Percentiles rank a stretch among this genome's conserved stretches.
phyloP scores from a whole-genome alignment of 331 rosid genomes.

The Telfairia occidentalis region DNA sequence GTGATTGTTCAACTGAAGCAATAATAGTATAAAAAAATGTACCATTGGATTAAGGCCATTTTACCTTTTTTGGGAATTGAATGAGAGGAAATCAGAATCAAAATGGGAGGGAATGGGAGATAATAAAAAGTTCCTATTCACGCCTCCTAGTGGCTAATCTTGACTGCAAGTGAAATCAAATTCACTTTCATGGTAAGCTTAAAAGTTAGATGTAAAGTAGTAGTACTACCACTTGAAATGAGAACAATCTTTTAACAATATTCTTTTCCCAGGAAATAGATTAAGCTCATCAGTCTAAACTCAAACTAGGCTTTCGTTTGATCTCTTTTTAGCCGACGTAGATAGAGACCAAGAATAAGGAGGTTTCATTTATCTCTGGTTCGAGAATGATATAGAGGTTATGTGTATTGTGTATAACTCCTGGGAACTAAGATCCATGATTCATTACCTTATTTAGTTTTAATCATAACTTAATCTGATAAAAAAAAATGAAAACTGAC shows the following conservation, averaged over 20 bases:
- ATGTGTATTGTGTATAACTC: no score
- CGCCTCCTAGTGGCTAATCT: not conserved
- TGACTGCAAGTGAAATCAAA: not conserved
- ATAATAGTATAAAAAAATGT: no score
- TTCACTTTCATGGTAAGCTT: not conserved
- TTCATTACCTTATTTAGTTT: not conserved
- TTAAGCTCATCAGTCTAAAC: not conserved
- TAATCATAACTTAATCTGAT: not conserved
- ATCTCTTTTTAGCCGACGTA: not conserved
- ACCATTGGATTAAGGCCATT: not conserved
- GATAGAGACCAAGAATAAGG: not conserved
- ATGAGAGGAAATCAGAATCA: not conserved
- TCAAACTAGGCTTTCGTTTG: not conserved
- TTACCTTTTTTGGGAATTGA: not conserved
- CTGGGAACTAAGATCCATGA: not conserved
- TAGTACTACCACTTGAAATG: not conserved
- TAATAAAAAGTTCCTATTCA: not conserved
- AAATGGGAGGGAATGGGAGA: not conserved
- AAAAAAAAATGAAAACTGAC: not conserved
- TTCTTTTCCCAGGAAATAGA: no score
- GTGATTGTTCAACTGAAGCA: not conserved
- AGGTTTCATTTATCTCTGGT: not conserved
- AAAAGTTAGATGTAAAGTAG: not conserved
- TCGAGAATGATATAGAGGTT: not conserved
- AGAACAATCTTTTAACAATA: not conserved